Conservation (phyloP, 1,284 basidiomycete genomes). For the Apiotrichum gamsii region DNA sequence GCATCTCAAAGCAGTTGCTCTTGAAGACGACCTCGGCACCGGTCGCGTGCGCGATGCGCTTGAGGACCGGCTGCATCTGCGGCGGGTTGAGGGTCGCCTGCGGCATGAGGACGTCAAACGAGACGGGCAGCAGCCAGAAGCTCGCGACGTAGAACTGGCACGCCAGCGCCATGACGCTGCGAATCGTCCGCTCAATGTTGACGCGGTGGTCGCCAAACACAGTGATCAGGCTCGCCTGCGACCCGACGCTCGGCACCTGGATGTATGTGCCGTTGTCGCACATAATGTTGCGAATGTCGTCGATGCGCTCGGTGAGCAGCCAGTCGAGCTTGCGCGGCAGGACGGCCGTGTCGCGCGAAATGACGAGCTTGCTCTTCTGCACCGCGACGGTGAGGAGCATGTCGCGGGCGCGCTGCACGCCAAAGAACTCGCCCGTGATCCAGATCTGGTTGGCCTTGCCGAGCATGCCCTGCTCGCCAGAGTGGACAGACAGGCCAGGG, state of each 20-base stretch:
- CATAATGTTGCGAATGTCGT: constrained; percentile 87
- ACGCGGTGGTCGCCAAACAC: constrained; percentile 93
- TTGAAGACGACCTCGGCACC: constrained; percentile 96
- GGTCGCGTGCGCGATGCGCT: constrained; percentile 76
- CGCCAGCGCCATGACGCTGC: constrained; percentile 90
- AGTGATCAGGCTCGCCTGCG: constrained; percentile 75
- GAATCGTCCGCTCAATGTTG: constrained; percentile 90
- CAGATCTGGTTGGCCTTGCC: constrained; percentile 66
- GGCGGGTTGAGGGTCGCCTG: constrained; percentile 68
- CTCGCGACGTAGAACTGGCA: constrained; percentile 94
- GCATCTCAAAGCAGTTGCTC: constrained; percentile 94
- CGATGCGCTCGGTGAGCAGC: constrained; percentile 88
- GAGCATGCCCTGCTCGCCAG: constrained; percentile 51
- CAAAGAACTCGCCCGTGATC: constrained; percentile 97
- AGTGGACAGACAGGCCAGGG: constrained; percentile 36
- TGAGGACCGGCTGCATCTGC: constrained; percentile 77
- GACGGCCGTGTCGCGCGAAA: constrained; percentile 88
- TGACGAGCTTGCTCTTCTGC: constrained; percentile 84
- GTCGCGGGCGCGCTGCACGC: constrained; percentile 87
- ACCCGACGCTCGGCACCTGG: constrained; percentile 73
- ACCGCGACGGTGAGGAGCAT: constrained; percentile 85
- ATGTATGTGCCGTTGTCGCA: constrained; percentile 94
- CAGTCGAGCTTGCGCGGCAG: constrained; percentile 95
- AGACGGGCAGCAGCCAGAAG: constrained; percentile 88
- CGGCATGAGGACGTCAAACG: constrained; percentile 85